Base-by-base conservation (phyloP, 192 early-diverging fungal species). In the Geosiphon pyriformis region DNA sequence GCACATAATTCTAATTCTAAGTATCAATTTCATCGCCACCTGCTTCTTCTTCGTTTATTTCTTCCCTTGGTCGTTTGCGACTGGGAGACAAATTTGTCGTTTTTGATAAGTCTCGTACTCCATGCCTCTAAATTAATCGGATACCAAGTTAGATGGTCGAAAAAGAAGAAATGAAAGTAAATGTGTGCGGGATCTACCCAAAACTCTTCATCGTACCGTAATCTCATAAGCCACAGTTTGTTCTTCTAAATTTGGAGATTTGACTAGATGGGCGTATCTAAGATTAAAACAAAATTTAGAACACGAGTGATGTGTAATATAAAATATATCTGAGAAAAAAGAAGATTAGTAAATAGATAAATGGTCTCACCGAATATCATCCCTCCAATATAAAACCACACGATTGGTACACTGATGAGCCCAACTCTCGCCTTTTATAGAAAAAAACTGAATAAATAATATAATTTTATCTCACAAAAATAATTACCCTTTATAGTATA, bases 221-320 rank as follows among this genome's bases (percentile, higher is more conserved):
- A 67, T 67, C 20, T 67, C 34, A 46, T 56, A 67, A 1, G 46
- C 32, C 2, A 67, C 34, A 23, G 54, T 54, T 27, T 15, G 29
- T 37, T 46, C 34, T 47, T 57, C 34, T 22, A 37, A 47, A 17
- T 33, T 56, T 31, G 65, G 20, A 4, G 65, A 67, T 20, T 67
- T 67, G 22, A 67, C 22, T 30, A 67, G 37, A 42, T 67, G 32
- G 29, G 65, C 65, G 34, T 26, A 67, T 46, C 65, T 64, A 30
- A n/a, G 23, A 17, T 8, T 31, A 12, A 10, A 52, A 1, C 18
- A 52, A 42, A 15, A 42, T 10, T 42, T 42, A 6, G 37, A 22
- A 52, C 23, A 37, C 3, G 8, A 59, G 37, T 37, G 3, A 59
- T 59, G 3, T 7, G 18, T 4, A 22, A 37, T 33, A 33, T 17